These are phyloP conservation scores for Paramecium octaurelia DNA, from an alignment of 73 alveolate species.

Conservation along the genomic window DNA sequence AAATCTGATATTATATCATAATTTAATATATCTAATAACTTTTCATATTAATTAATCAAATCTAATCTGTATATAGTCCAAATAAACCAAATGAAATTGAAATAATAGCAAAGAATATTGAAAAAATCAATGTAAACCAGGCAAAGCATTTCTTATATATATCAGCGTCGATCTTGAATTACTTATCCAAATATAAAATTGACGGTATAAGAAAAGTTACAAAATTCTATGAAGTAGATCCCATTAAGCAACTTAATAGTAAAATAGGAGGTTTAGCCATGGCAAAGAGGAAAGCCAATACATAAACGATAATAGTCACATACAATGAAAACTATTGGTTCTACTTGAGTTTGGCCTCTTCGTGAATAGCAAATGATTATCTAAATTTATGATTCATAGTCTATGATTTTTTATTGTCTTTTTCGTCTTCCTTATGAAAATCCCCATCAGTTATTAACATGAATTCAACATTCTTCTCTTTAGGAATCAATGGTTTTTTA, in stretches of 20 bases:
- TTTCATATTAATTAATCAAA: not conserved
- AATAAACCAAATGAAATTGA: not conserved
- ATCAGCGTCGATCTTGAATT: not conserved
- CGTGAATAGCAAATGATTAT: not conserved
- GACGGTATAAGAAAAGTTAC: slow-evolving; percentile 18
- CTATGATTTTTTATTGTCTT: not conserved
- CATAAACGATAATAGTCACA: not conserved
- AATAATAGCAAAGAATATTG: slow-evolving; percentile 5
- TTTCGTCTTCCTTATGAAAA: not conserved
- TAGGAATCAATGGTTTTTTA: not conserved
- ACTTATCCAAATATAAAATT: not conserved
- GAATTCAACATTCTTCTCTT: not conserved
- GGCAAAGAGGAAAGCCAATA: not conserved
- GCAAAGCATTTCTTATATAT: slow-evolving; percentile 31
- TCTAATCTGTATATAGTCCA: not conserved
- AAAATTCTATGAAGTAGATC: not conserved
- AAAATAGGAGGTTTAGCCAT: slow-evolving; percentile 28
- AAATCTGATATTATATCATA: not conserved
- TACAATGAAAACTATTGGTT: not conserved
- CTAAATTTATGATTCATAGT: not conserved
- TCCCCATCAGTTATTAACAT: not conserved
- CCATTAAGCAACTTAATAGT: slow-evolving; percentile 5
- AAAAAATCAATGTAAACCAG: not conserved
- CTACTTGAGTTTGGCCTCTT: not conserved
- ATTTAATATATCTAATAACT: not conserved